These are phyloP conservation scores for Aspergillus bombycis DNA, from an alignment of 2,329 filamentous ascomycete genomes.

Conservation along the genomic window DNA sequence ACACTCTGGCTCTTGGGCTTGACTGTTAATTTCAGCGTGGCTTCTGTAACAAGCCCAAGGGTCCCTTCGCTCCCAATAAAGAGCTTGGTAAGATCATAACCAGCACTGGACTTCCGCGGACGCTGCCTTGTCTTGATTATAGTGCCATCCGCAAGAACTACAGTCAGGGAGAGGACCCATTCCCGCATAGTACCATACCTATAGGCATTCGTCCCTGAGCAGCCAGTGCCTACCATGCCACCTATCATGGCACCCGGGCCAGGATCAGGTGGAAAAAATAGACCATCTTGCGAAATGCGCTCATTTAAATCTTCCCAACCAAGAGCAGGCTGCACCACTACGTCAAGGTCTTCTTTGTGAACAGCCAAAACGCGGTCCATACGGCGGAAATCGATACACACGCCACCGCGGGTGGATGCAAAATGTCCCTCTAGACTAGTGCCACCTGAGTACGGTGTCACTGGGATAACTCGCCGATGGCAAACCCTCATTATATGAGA, in stretches of 20 bases:
- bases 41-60: slow-evolving; percentile 87
- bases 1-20: slow-evolving; percentile 79
- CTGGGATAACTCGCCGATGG: slow-evolving; percentile 77
- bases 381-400: slow-evolving; percentile 81
- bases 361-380: slow-evolving; percentile 82
- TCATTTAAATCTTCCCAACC: slow-evolving; percentile 89
- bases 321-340: slow-evolving; percentile 77
- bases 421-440: slow-evolving; percentile 91
- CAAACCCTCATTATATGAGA: slow-evolving; percentile 88
- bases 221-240: slow-evolving; percentile 61
- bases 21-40: slow-evolving; percentile 82
- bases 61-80: slow-evolving; percentile 93
- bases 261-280: slow-evolving; percentile 92
- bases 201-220: slow-evolving; percentile 81
- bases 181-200: slow-evolving; percentile 94
- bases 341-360: slow-evolving; percentile 77
- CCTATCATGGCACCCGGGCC: slow-evolving; percentile 92
- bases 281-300: slow-evolving; percentile 68
- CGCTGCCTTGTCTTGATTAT: slow-evolving; percentile 86
- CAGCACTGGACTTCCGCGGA: slow-evolving; percentile 85
- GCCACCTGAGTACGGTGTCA: slow-evolving; percentile 84
- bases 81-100: slow-evolving; percentile 86
- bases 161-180: slow-evolving; percentile 85
- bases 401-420: slow-evolving; percentile 77
- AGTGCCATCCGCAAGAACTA: slow-evolving; percentile 87